These are phyloP conservation scores for Bimuria novae-zelandiae DNA, from an alignment of 2,329 filamentous ascomycete genomes.

Conservation along the genomic window DNA sequence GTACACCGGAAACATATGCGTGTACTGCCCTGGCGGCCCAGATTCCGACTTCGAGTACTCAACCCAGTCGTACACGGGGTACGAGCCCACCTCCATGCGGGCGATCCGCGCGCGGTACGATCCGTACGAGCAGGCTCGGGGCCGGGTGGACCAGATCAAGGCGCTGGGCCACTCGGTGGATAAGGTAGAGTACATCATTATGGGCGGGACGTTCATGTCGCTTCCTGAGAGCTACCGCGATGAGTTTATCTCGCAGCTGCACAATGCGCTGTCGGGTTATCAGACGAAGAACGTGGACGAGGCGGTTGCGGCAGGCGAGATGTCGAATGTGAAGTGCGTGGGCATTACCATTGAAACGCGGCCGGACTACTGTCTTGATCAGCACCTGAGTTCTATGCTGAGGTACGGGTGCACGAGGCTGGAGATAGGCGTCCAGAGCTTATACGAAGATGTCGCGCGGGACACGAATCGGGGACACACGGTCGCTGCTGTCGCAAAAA, in stretches of 20 bases:
- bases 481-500: constrained; percentile 92
- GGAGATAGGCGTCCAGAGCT: constrained; percentile 92
- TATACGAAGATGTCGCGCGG: constrained; percentile 97
- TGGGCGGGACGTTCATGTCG: constrained; percentile 99
- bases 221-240: constrained; percentile 86
- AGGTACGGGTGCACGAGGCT: constrained; percentile 96
- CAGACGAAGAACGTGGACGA: constrained; percentile 94
- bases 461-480: constrained; percentile 98
- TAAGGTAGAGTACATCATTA: constrained; percentile 99
- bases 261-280: constrained; percentile 96
- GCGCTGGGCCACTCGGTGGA: constrained; percentile 95
- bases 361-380: constrained; percentile 94
- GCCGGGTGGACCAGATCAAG: constrained; percentile 95
- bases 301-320: constrained; percentile 89
- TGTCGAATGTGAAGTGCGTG: constrained; percentile 97
- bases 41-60: constrained; percentile 99
- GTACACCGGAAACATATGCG: constrained; percentile 98
- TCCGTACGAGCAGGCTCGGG: constrained; percentile 94
- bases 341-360: constrained; percentile 98
- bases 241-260: constrained; percentile 90
- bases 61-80: constrained; percentile 97
- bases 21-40: constrained; percentile 96
- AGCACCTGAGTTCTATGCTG: constrained; percentile 94
- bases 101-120: constrained; percentile 97
- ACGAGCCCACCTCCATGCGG: constrained; percentile 98